phyloP scores from a whole-genome alignment of 73 alveolate species.

The Paramecium tetraurelia region DNA sequence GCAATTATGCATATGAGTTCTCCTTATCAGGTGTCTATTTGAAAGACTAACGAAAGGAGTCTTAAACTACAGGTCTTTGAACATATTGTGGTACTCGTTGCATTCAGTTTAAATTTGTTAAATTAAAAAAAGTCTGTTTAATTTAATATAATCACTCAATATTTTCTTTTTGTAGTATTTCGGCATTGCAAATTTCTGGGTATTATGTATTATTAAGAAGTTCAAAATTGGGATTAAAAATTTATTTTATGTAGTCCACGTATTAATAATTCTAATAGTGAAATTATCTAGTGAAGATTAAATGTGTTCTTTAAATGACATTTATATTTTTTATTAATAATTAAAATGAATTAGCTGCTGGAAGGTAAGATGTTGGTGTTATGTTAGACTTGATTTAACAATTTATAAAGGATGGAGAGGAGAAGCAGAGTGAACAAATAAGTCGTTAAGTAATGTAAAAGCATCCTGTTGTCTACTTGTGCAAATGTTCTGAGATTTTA shows the following conservation, averaged over 20 bases:
- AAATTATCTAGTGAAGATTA: neutral
- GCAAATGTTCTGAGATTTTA: constrained; percentile 27
- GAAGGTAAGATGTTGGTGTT: neutral
- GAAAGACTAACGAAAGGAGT: constrained; percentile 3
- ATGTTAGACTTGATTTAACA: neutral
- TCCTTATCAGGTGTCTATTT: constrained; percentile 38
- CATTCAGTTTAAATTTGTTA: constrained; percentile 9
- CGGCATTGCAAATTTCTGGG: neutral
- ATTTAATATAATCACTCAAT: neutral
- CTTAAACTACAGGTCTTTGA: neutral
- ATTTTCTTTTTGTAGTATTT: neutral
- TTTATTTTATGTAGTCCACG: neutral
- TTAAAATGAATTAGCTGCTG: constrained; percentile 29
- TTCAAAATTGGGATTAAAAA: neutral
- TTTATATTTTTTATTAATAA: neutral
- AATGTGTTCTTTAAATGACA: neutral
- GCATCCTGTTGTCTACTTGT: constrained; percentile 10
- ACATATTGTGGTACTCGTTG: constrained; percentile 33
- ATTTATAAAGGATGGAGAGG: constrained; percentile 7
- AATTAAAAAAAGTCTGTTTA: constrained; percentile 40
- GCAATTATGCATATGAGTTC: constrained; percentile 29
- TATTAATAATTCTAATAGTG: too few relatives aligned
- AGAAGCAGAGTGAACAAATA: constrained; percentile 5
- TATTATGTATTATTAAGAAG: neutral
- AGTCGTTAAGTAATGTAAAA: neutral